These are phyloP conservation scores for Trifolium pratense DNA, from an alignment of 306 rosid genomes.

Conservation along the genomic window DNA sequence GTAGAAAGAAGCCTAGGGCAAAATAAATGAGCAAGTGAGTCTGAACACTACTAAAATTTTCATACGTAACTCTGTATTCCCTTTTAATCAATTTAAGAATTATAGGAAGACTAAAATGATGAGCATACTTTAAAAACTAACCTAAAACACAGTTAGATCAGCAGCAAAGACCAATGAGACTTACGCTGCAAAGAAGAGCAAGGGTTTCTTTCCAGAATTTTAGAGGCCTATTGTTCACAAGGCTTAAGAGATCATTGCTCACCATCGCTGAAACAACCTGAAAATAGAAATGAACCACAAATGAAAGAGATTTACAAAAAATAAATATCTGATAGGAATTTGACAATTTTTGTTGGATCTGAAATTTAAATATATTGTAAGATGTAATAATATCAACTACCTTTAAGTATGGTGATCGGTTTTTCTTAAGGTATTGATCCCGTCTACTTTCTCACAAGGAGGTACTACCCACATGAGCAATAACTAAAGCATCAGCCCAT, in stretches of 20 bases:
- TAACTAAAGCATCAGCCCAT: slow-evolving; percentile 96
- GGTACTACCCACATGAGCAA: slow-evolving; percentile 88
- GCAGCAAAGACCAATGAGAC: slow-evolving; percentile 46
- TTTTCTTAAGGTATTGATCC: slow-evolving; percentile 82
- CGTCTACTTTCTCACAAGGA: slow-evolving; percentile 95
- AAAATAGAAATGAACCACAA: slow-evolving; percentile 45
- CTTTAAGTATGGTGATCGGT: slow-evolving; percentile 87
- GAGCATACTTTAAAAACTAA: slow-evolving; percentile 9
- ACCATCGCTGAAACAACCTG: slow-evolving; percentile 99
- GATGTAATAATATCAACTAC: slow-evolving; percentile 50
- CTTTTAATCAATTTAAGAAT: slow-evolving; percentile 12
- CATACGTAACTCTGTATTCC: neutral
- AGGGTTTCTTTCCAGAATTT: slow-evolving; percentile 99
- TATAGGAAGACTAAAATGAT: neutral
- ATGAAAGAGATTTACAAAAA: slow-evolving; percentile 27
- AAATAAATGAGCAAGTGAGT: slow-evolving; percentile 17
- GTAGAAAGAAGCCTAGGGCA: slow-evolving; percentile 18
- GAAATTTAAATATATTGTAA: slow-evolving; percentile 18
- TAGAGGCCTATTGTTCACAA: slow-evolving; percentile 93
- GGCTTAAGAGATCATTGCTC: slow-evolving; percentile 93
- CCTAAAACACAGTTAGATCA: slow-evolving; percentile 8
- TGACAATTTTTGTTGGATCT: slow-evolving; percentile 1
- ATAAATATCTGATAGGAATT: slow-evolving; percentile 19
- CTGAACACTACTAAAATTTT: slow-evolving; percentile 20
- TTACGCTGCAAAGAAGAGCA: slow-evolving; percentile 98